Base-by-base conservation (phyloP, 2,329 filamentous ascomycete species). In the Botrytis tulipae region DNA sequence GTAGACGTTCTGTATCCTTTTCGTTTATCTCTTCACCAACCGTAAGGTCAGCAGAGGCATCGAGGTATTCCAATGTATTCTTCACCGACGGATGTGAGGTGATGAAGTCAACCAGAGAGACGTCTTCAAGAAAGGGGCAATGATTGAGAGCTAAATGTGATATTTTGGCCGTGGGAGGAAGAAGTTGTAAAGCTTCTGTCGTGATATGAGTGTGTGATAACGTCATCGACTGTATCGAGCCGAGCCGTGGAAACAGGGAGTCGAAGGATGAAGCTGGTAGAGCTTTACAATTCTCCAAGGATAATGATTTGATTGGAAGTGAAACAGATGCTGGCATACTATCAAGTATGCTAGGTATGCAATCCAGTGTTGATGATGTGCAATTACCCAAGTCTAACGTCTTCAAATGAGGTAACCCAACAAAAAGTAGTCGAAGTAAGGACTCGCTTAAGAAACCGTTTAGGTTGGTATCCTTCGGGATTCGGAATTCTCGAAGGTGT, bases 131-230 rank as follows among this genome's bases (percentile, higher is more conserved):
- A 67, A 89, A 86, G 71, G 87, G 89, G 85, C 92, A 94, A 81
- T 92, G 92, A 75, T 91, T 89, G 66, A 95, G 83, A 79, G 93
- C 94, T 72, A 95, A 83, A 80, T 95, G 92, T 1, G 91, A 93
- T 76, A 95, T 86, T 75, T 85, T 86, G 18, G 92, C 92, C 18
- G 90, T 90, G 35, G 85, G 80, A 4, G 92, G 92, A 75, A 95
- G 91, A 54, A 88, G 88, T 77, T 87, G 84, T 46, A 95, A 84
- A 12, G 92, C 92, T 51, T 86, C 84, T 80, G 93, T 89, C 62
- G 90, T 93, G 78, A 95, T 88, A 77, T 90, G 87, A 2, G 92
- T 94, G 76, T 91, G 91, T 16, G 90, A 88, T 40, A 94, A 85
- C 54, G 63, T 61, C 54, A 73, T 48, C 12, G 66, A 70, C 54